These are phyloP conservation scores for Diaporthe citriasiana DNA, from an alignment of 2,329 filamentous ascomycete species.

Conservation along the genomic window DNA sequence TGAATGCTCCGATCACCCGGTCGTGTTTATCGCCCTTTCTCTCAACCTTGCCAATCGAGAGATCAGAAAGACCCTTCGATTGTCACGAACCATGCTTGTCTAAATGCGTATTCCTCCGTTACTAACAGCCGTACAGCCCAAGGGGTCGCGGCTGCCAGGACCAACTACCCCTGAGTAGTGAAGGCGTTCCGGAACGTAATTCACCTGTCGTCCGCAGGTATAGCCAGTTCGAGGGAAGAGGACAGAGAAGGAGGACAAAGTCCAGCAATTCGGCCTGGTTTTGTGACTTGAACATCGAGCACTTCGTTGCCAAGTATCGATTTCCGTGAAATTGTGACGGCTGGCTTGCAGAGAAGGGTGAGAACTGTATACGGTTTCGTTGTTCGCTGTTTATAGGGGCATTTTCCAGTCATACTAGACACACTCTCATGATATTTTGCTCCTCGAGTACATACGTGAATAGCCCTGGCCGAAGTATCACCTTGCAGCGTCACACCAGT, in stretches of 20 bases:
- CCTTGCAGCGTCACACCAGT: not conserved
- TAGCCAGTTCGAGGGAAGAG: not conserved
- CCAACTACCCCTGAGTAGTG: not conserved
- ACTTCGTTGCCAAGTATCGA: no score
- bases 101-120: not conserved
- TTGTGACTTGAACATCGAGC: no score
- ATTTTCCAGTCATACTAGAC: no score
- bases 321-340: no score
- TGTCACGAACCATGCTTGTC: not conserved
- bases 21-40: not conserved
- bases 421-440: not conserved
- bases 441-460: no score
- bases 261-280: no score
- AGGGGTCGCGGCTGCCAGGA: not conserved
- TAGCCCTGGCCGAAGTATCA: not conserved
- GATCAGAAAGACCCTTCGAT: not conserved
- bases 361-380: not conserved
- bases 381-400: not conserved
- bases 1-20: no score
- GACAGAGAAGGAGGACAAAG: not conserved
- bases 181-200: not conserved
- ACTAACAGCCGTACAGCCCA: not conserved
- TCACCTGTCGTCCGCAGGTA: not conserved
- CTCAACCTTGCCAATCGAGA: not conserved
- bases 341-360: not conserved